Evolutionary conservation across 306 rosid genomes (phyloP).

Genomic region (Ziziphus jujuba): DNA sequence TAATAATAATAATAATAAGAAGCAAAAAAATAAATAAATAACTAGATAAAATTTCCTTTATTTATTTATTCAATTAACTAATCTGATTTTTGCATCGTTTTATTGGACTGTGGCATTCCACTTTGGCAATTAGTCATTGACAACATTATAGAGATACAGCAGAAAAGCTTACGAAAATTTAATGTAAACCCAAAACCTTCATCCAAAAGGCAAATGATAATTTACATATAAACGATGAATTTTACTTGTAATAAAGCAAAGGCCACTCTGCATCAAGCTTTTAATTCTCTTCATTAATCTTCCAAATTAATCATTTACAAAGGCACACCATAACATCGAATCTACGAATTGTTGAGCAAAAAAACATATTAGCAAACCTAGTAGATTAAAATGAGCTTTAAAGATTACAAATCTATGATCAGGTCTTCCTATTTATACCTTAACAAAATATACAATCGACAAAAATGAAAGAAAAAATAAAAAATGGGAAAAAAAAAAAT

Average conservation of each 20-base stretch:
- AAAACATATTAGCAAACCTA: constrained; percentile 17
- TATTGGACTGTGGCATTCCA: too few species aligned
- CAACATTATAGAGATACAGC: too few species aligned
- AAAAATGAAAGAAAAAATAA: constrained; percentile 5
- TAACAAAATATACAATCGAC: constrained; percentile 34
- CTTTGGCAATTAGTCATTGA: too few species aligned
- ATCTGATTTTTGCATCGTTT: too few species aligned
- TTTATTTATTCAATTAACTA: too few species aligned
- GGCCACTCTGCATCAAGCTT: constrained; percentile 18
- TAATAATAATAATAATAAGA: too few species aligned
- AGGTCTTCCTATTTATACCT: constrained; percentile 32
- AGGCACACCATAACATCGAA: constrained; percentile 22
- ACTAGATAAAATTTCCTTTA: too few species aligned
- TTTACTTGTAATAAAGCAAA: constrained; percentile 15
- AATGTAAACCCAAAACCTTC: too few species aligned
- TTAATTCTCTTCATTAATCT: neutral
- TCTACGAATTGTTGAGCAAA: constrained; percentile 22
- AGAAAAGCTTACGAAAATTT: too few species aligned
- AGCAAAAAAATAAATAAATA: too few species aligned
- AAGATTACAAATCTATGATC: constrained; percentile 24
- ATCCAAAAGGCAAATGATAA: too few species aligned
- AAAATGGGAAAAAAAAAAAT: neutral
- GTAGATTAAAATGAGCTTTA: constrained; percentile 12
- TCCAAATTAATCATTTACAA: constrained; percentile 35
- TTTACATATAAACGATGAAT: neutral